Conservation (phyloP, 495 filamentous ascomycete genomes). For the Beverwykella pulmonaria region DNA sequence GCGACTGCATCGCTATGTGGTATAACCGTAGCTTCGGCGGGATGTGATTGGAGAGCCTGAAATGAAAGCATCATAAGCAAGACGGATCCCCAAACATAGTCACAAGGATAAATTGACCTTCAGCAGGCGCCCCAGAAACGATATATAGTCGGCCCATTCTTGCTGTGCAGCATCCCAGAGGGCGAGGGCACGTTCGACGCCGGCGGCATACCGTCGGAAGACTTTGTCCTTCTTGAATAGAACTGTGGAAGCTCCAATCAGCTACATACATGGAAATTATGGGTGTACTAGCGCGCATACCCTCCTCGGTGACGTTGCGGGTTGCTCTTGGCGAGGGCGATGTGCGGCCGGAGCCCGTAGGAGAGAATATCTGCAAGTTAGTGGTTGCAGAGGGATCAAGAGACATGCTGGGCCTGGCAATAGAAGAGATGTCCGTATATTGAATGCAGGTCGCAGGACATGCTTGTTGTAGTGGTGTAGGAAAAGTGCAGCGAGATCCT, state of each 20-base stretch:
- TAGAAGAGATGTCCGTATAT: conserved; percentile 9
- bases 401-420: conserved; percentile 39
- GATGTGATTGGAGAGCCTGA: conserved; percentile 86
- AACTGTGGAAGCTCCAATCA: conserved; percentile 47
- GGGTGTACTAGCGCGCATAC: conserved; percentile 41
- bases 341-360: conserved; percentile 46
- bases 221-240: conserved; percentile 80
- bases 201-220: conserved; percentile 86
- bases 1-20: conserved; percentile 84
- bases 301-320: conserved; percentile 46
- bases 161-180: conserved; percentile 91
- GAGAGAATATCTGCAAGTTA: conserved; percentile 41
- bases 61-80: conserved; percentile 21
- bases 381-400: conserved; percentile 36
- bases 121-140: conserved; percentile 85
- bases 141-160: conserved; percentile 99
- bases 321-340: conserved; percentile 44
- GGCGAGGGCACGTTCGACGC: conserved; percentile 82
- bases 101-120: conserved; percentile 62
- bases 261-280: background rate
- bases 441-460: conserved; percentile 20
- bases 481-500: background rate
- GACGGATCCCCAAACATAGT: background rate
- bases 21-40: conserved; percentile 67
- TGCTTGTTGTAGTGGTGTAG: conserved; percentile 17